These are phyloP conservation scores for Apiospora hydei DNA, from an alignment of 2,329 filamentous ascomycete genomes.

Conservation along the genomic window DNA sequence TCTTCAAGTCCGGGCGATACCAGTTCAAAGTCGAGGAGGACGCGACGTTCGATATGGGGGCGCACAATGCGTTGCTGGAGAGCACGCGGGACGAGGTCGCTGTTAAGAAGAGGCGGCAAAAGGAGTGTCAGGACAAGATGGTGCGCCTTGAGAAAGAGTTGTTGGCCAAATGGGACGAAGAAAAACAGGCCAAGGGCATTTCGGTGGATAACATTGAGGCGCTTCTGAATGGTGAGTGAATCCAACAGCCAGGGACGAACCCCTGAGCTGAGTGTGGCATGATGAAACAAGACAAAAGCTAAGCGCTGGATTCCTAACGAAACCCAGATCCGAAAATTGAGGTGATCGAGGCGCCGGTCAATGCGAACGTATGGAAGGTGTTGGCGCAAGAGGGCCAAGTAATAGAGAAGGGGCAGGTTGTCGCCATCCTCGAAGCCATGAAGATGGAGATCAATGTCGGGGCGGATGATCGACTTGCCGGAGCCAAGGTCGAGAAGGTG, in stretches of 20 bases:
- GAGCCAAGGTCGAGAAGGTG: slow-evolving; percentile 31
- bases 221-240: slow-evolving; percentile 51
- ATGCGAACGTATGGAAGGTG: slow-evolving; percentile 63
- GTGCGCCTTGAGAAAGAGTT: slow-evolving; percentile 27
- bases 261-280: too few species aligned
- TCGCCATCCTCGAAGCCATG: slow-evolving; percentile 62
- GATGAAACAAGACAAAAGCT: not conserved
- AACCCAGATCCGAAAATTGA: slow-evolving; percentile 27
- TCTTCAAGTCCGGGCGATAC: slow-evolving; percentile 59
- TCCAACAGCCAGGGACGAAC: not conserved
- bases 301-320: not conserved
- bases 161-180: slow-evolving; percentile 30
- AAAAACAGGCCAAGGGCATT: slow-evolving; percentile 43
- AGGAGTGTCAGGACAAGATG: slow-evolving; percentile 50
- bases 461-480: slow-evolving; percentile 29
- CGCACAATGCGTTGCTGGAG: slow-evolving; percentile 56
- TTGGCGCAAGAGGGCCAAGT: slow-evolving; percentile 49
- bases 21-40: slow-evolving; percentile 55
- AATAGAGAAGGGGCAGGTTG: slow-evolving; percentile 50
- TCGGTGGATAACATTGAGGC: slow-evolving; percentile 57
- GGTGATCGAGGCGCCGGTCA: slow-evolving; percentile 50
- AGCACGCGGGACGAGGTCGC: slow-evolving; percentile 55
- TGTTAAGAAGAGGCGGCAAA: slow-evolving; percentile 53
- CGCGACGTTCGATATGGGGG: slow-evolving; percentile 60
- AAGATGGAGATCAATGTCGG: slow-evolving; percentile 61